Base-by-base conservation (phyloP, 2,329 filamentous ascomycete species). In the Triangularia setosa region DNA sequence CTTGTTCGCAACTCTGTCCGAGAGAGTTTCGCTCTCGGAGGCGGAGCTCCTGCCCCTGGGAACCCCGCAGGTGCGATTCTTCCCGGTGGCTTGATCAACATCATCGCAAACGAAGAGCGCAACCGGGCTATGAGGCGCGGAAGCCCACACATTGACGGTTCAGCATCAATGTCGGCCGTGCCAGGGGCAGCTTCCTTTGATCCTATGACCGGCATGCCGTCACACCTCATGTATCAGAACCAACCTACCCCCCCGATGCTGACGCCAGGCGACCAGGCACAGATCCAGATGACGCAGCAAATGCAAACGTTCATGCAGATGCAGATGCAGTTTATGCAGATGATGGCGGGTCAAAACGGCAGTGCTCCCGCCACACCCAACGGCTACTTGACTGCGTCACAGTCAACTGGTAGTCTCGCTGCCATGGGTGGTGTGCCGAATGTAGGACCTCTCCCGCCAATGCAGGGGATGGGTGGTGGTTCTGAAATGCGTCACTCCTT, bases 271-370 rank as follows among this genome's bases (percentile, higher is more conserved):
- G 89, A 92, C 67, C 89, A 91, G 74, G 88, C 88, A 27, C 90
- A 94, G 71, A 83, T 93, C 52, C 88, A 93, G 69, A 90, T 95
- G 83, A 89, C 86, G 6, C 89, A 92, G 72, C 90, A 93, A 73
- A 93, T 94, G 91, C 84, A 86, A 63, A 89, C 92, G 72, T 93
- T 94, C 78, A 93, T 94, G 90, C 90, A 93, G 74, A 92, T 95
- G 89, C 92, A 96, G 75, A 93, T 96, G 90, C 91, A 96, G 74
- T 93, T 93, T 78, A 94, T 96, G 90, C 90, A 93, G 72, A 90
- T 92, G 86, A 90, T 92, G 84, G 81, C 82, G 0, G 70, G 73
- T 12, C 78, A 77, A 58, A 79, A 79, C 66, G 68, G 66, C 28
- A 69, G 65, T 44, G 57, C 62, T 18, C 60, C 64, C 25, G 58